phyloP scores from a whole-genome alignment of 805 yeast genomes.

The Cyberlindnera veronae region DNA sequence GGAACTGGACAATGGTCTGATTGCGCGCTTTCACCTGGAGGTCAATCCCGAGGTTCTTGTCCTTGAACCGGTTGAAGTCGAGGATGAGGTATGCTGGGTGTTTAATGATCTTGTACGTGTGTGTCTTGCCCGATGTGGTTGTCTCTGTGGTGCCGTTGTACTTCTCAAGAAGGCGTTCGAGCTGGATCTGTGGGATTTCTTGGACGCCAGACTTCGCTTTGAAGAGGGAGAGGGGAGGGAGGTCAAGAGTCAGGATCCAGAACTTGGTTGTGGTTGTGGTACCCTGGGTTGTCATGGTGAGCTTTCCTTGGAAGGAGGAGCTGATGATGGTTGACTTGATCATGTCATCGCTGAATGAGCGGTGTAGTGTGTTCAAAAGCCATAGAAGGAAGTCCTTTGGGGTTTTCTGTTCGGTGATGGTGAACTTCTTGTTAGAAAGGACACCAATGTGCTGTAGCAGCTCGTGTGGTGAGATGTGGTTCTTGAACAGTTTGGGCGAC shows the following conservation, averaged over 20 bases:
- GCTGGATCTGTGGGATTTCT: constrained; percentile 49
- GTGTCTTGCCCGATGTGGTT: constrained; percentile 32
- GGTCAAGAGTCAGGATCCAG: constrained; percentile 53
- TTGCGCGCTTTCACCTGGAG: constrained; percentile 42
- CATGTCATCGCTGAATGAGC: constrained; percentile 20
- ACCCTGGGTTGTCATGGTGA: constrained; percentile 23
- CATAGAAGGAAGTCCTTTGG: constrained; percentile 60
- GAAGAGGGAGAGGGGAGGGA: constrained; percentile 58
- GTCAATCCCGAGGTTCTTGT: constrained; percentile 31
- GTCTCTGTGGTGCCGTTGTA: constrained; percentile 34
- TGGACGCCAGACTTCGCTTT: constrained; percentile 43
- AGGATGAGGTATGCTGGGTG: constrained; percentile 55
- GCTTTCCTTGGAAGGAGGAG: constrained; percentile 50
- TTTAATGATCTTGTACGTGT: constrained; percentile 36
- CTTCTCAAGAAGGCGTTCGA: constrained; percentile 42
- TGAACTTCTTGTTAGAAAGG: constrained; percentile 41
- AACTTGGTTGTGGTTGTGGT: constrained; percentile 32
- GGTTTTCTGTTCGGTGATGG: constrained; percentile 37
- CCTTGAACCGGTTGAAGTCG: constrained; percentile 52
- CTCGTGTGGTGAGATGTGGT: constrained; percentile 67
- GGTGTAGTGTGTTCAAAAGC: constrained; percentile 48
- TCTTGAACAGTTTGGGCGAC: constrained; percentile 55
- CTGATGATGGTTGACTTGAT: constrained; percentile 27
- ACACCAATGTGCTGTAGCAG: constrained; percentile 47
- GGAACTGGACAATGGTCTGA: constrained; percentile 62